A percentile compares a stretch with the other conserved stretches of the same genome.
Evolutionary conservation across 2,329 filamentous ascomycete genomes (phyloP).

Genomic region (Daldinia eschscholtzii): DNA sequence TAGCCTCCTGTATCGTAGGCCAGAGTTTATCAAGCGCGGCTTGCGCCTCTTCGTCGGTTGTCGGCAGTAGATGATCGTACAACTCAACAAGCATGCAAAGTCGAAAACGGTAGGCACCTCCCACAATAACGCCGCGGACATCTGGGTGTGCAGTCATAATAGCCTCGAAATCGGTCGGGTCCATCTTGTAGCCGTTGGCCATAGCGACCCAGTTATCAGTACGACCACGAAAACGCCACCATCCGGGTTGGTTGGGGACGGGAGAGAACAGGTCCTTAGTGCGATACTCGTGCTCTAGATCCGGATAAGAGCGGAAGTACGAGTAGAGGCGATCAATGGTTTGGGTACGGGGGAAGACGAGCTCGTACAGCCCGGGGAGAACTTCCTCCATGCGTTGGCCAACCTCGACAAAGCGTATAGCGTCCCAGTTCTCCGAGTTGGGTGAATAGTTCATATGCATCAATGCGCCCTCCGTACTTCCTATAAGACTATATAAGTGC

Average conservation of each 20-base stretch:
- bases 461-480: conserved; percentile 45
- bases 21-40: conserved; percentile 41
- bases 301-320: conserved; percentile 52
- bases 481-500: conserved; percentile 44
- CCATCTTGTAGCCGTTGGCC: conserved; percentile 58
- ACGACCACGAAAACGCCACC: conserved; percentile 56
- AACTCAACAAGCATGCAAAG: conserved; percentile 49
- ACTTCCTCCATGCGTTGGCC: conserved; percentile 52
- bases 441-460: conserved; percentile 40
- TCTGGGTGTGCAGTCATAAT: conserved; percentile 50
- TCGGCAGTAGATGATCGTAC: conserved; percentile 25
- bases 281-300: conserved; percentile 54
- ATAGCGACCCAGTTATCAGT: conserved; percentile 55
- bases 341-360: conserved; percentile 48
- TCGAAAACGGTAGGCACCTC: conserved; percentile 47
- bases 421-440: conserved; percentile 45
- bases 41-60: conserved; percentile 30
- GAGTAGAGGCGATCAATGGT: conserved; percentile 42
- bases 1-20: conserved; percentile 46
- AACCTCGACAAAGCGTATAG: conserved; percentile 48
- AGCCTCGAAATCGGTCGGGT: conserved; percentile 58
- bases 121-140: conserved; percentile 45
- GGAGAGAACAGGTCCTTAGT: conserved; percentile 60
- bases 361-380: conserved; percentile 49
- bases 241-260: conserved; percentile 56